These are phyloP conservation scores for Penicillium bovifimosum DNA, from an alignment of 495 filamentous ascomycete species.

Conservation along the genomic window DNA sequence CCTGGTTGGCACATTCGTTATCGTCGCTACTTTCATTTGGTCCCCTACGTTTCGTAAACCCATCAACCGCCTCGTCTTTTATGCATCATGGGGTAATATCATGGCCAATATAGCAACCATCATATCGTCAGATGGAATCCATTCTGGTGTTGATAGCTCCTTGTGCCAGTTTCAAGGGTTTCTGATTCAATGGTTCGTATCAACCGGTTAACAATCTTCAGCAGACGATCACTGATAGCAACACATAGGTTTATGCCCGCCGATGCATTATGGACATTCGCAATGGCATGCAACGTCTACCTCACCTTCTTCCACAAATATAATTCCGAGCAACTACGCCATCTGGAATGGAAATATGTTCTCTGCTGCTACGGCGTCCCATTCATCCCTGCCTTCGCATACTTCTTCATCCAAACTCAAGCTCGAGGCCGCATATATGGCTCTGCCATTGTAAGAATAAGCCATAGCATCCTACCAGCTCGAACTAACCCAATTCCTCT, in stretches of 20 bases:
- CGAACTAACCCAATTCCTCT: not conserved
- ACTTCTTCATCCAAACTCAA: conserved; percentile 54
- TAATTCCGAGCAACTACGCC: conserved; percentile 58
- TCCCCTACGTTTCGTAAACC: conserved; percentile 56
- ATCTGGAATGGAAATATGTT: conserved; percentile 68
- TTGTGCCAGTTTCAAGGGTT: conserved; percentile 76
- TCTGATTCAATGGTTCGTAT: conserved; percentile 61
- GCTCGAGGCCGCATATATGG: conserved; percentile 61
- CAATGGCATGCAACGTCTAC: conserved; percentile 87
- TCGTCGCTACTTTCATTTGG: conserved; percentile 63
- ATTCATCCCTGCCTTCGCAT: conserved; percentile 62
- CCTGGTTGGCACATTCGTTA: conserved; percentile 64
- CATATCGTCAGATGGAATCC: conserved; percentile 57
- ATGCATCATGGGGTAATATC: conserved; percentile 78
- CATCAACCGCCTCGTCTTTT: conserved; percentile 86
- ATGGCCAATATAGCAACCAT: conserved; percentile 75
- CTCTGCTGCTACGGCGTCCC: conserved; percentile 71
- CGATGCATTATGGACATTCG: conserved; percentile 74
- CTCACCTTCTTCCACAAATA: conserved; percentile 79
- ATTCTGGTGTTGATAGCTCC: conserved; percentile 35
- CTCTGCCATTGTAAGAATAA: conserved; percentile 53
- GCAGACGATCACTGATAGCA: not conserved
- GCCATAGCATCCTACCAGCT: not conserved
- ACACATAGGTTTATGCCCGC: conserved; percentile 61
- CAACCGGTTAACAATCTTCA: not conserved